Base-by-base conservation (phyloP, 2,329 filamentous ascomycete species). In the Claviceps lovelessii region DNA sequence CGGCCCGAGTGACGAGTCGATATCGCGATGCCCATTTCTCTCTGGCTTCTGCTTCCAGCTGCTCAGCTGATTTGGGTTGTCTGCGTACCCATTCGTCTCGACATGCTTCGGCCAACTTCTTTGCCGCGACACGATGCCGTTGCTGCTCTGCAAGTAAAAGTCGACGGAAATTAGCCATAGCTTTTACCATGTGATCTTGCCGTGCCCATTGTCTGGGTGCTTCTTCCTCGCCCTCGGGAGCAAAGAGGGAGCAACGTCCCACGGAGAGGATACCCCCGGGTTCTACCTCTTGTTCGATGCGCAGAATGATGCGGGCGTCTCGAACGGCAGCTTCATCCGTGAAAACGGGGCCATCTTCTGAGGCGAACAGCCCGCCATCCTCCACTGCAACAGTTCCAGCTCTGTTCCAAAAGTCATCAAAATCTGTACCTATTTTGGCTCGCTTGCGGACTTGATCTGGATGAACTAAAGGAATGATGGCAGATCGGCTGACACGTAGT, bases 121-220 rank as follows among this genome's bases (percentile, higher is more conserved):
- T 95, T 1, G 91, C 91, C 3, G 78, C 75, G n/a, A 79, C 75
- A 41, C 81, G 81, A 68, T 97, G 91, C 13, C 84, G 78, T 58
- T 81, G 80, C 61, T 90, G 86, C 67, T 98, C 93, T 55, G 82
- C 80, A 3, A 84, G 70, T 72, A 97, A 80, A 41, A 97, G 75
- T 62, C 83, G 86, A 50, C 88, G 83, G 61, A 97, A 91, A 61
- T 90, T 85, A 13, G 85, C 65, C 56, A 86, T 84, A 58, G 95
- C 90, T 49, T 84, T 84, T 49, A 86, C 76, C 53, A 97, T 76
- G 65, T 97, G 88, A 64, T 97, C 90, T 64, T 82, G 79, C 61
- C 94, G 90, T n/a, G 86, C 83, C 75, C 88, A 97, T 63, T 93
- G 88, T 53, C 79, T 77, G 0, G 82, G 79, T 0, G 87, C 87